Percentiles rank a stretch among this genome's conserved stretches.
Conservation (phyloP, 768 basidiomycete species). For the Fistulinella prunicolor region DNA sequence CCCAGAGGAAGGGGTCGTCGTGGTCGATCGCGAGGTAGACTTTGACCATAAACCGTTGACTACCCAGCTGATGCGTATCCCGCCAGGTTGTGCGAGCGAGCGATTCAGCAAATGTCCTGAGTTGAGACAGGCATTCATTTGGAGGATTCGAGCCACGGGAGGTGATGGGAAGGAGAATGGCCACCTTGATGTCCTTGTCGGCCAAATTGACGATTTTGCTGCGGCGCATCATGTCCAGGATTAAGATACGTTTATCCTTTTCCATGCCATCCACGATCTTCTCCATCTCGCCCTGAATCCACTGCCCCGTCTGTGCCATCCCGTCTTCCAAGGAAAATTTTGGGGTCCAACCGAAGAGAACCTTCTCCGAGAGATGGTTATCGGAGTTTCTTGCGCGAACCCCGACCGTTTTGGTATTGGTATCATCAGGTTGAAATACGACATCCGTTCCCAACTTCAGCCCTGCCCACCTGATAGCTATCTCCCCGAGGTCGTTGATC, state of each 20-base stretch:
- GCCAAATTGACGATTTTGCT: slow-evolving; percentile 42
- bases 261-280: slow-evolving; percentile 8
- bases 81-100: slow-evolving; percentile 45
- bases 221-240: slow-evolving; percentile 24
- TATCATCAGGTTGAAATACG: slow-evolving; percentile 23
- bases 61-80: slow-evolving; percentile 35
- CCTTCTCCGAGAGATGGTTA: slow-evolving; percentile 35
- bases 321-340: slow-evolving; percentile 41
- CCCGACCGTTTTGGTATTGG: slow-evolving; percentile 37
- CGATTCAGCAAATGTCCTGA: slow-evolving; percentile 42
- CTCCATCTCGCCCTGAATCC: slow-evolving; percentile 44
- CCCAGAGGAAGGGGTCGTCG: slow-evolving; percentile 43
- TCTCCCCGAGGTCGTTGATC: slow-evolving; percentile 40
- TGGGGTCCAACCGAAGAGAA: slow-evolving; percentile 44
- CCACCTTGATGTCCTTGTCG: slow-evolving; percentile 39
- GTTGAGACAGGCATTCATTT: slow-evolving; percentile 39
- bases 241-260: slow-evolving; percentile 6
- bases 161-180: slow-evolving; percentile 56
- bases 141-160: slow-evolving; percentile 41
- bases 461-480: slow-evolving; percentile 37
- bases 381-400: slow-evolving; percentile 52
- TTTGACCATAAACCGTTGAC: slow-evolving; percentile 33
- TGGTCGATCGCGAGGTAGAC: slow-evolving; percentile 55
- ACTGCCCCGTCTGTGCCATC: slow-evolving; percentile 43
- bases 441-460: slow-evolving; percentile 26